Percentiles rank a stretch among this genome's conserved stretches.
phyloP scores from a whole-genome alignment of 768 basidiomycete genomes.

The Auricularia heimuer region DNA sequence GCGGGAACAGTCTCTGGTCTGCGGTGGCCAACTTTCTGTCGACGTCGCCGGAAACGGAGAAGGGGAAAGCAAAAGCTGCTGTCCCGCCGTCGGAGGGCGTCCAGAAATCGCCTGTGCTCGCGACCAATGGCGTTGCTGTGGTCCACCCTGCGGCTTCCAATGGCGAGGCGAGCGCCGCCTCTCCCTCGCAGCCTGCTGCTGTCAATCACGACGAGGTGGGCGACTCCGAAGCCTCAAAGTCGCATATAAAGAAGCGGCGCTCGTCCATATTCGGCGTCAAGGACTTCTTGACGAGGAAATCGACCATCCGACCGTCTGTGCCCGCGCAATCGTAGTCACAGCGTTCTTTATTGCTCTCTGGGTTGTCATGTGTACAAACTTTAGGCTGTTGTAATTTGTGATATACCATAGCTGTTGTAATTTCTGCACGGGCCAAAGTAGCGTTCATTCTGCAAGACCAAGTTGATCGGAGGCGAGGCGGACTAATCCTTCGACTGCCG shows the following conservation, averaged over 20 bases:
- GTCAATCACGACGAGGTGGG: not conserved
- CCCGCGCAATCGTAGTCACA: too few species aligned
- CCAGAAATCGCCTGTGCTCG: not conserved
- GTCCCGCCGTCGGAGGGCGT: not conserved
- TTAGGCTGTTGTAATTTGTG: too few species aligned
- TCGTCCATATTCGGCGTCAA: not conserved
- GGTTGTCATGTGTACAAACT: too few species aligned
- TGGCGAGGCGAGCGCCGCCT: not conserved
- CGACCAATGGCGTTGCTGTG: not conserved
- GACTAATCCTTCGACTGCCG: too few species aligned
- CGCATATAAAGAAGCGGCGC: not conserved
- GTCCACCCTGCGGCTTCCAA: not conserved
- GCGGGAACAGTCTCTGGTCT: constrained; percentile 65
- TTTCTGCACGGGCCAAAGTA: too few species aligned
- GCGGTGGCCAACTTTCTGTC: constrained; percentile 57
- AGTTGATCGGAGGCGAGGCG: too few species aligned
- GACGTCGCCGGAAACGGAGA: constrained; percentile 35
- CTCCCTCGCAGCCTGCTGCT: not conserved
- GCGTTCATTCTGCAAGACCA: too few species aligned
- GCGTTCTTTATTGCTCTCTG: too few species aligned
- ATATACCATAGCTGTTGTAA: too few species aligned
- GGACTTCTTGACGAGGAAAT: not conserved
- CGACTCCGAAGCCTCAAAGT: not conserved
- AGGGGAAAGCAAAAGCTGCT: constrained; percentile 11
- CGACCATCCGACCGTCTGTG: not conserved